Evolutionary conservation across 2,329 filamentous ascomycete species (phyloP).

Genomic region (Dissoconium aciculare): DNA sequence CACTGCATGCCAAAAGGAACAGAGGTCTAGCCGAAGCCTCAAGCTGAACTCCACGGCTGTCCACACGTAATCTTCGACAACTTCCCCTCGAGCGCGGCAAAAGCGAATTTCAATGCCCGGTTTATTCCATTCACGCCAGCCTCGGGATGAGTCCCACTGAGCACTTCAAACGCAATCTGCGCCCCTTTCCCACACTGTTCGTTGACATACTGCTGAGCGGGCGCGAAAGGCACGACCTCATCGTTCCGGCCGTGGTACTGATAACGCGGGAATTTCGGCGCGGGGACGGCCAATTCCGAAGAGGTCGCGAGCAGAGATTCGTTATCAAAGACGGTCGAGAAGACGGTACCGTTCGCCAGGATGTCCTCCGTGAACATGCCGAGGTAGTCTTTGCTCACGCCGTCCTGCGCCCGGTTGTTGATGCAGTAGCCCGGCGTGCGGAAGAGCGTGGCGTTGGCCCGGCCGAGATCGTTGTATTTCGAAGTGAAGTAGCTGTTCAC

Average conservation of each 20-base stretch:
- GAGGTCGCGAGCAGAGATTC: conserved; percentile 1
- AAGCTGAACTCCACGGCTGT: too few species aligned
- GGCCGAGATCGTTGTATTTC: not conserved
- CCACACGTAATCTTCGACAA: not conserved
- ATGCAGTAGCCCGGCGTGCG: not conserved
- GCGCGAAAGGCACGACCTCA: not conserved
- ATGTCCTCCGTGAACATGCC: not conserved
- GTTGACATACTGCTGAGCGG: not conserved
- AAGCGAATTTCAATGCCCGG: not conserved
- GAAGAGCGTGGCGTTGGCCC: not conserved
- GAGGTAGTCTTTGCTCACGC: not conserved
- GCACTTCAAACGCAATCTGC: conserved; percentile 1
- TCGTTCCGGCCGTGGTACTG: conserved; percentile 1
- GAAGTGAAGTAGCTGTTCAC: not conserved
- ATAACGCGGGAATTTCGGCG: conserved; percentile 2
- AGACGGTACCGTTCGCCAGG: not conserved
- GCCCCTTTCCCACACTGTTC: conserved; percentile 1
- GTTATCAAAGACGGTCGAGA: not conserved
- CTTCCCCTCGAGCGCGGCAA: not conserved
- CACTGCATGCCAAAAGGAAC: too few species aligned
- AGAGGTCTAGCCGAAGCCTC: too few species aligned
- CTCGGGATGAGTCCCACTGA: not conserved
- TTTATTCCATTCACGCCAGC: not conserved
- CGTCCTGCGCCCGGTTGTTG: not conserved
- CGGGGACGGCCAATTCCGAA: not conserved